phyloP scores from a whole-genome alignment of 73 alveolate species.

The Blepharisma japonicum region DNA sequence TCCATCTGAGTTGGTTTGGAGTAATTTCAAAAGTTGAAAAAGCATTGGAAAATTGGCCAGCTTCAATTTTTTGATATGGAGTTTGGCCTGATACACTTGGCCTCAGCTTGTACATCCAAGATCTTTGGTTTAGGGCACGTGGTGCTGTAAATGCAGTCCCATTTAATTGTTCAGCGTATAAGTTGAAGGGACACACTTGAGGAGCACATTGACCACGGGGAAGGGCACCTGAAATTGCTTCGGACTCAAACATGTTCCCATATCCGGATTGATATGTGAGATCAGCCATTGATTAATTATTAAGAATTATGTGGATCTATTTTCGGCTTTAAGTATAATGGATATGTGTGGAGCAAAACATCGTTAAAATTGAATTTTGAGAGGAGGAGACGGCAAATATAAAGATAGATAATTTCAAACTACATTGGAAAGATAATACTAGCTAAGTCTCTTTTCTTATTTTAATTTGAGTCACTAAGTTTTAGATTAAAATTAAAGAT shows the following conservation, averaged over 20 bases:
- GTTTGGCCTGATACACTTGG: constrained; percentile 71
- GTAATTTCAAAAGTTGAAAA: constrained; percentile 31
- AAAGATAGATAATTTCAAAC: no score
- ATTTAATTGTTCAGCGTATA: constrained; percentile 80
- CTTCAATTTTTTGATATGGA: constrained; percentile 42
- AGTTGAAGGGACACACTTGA: constrained; percentile 68
- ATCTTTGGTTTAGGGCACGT: constrained; percentile 60
- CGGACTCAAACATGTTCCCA: constrained; percentile 73
- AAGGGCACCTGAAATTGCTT: constrained; percentile 76
- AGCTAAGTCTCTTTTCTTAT: no score
- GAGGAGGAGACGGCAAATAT: no score
- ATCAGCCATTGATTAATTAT: not conserved
- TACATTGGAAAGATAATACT: no score
- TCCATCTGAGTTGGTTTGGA: constrained; percentile 65
- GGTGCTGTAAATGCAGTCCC: constrained; percentile 89
- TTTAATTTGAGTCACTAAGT: no score
- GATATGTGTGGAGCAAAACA: no score
- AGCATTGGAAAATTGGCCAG: constrained; percentile 32
- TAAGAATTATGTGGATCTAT: no score
- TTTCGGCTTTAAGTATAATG: no score
- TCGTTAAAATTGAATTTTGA: no score
- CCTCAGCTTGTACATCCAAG: constrained; percentile 75
- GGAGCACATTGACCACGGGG: constrained; percentile 79
- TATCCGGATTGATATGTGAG: not conserved
- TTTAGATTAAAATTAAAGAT: no score